Evolutionary conservation across 2,329 filamentous ascomycete species (phyloP), one percentile per base, ranked within the genome.

Genomic region (Amesomyces nigricolor): DNA sequence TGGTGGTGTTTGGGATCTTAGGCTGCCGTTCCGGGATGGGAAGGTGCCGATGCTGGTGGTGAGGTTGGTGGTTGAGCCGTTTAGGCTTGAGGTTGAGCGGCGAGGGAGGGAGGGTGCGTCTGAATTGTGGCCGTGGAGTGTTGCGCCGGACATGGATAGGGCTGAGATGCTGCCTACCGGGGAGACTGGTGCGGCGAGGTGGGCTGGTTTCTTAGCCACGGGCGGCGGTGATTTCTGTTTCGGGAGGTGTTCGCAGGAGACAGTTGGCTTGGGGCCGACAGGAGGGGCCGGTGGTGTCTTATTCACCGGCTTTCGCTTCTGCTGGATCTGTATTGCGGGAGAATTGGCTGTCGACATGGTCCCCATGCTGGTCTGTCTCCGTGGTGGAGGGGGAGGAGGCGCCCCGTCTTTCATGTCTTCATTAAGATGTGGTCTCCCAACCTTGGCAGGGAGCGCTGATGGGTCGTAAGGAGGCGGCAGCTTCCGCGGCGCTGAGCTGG

Each of bases 171-270:
- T 62, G 56, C 61, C 68, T 38, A 54, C 61, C 3, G 66, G 59
- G 6, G 69, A 69, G 11, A 65, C 68, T 13, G 65, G 62, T 10
- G 69, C 69, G 14, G 71, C 62, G 4, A 83, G 73, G 60, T 83
- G 79, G 2, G 78, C 74, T 1, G 85, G 85, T 63, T 88, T 88
- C 66, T 75, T 80, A 19, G 83, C 85, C 48, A 87, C 74, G 1
- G 78, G 79, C 5, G 80, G 82, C n/a, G 78, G 70, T 9, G 70
- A 65, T 59, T 77, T 78, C 13, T 70, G 64, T 59, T 76, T 77
- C 9, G 66, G 62, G 26, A 65, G 62, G 32, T 69, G 68, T 39
- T 70, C 68, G 43, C 68, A 68, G 1, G 75, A 73, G 3, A 69
- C 65, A 16, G 67, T 62, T 3, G 72, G 71, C 9, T 66, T 65